phyloP scores from a whole-genome alignment of 257 asterid species.

The Paraleonurus japonicus region DNA sequence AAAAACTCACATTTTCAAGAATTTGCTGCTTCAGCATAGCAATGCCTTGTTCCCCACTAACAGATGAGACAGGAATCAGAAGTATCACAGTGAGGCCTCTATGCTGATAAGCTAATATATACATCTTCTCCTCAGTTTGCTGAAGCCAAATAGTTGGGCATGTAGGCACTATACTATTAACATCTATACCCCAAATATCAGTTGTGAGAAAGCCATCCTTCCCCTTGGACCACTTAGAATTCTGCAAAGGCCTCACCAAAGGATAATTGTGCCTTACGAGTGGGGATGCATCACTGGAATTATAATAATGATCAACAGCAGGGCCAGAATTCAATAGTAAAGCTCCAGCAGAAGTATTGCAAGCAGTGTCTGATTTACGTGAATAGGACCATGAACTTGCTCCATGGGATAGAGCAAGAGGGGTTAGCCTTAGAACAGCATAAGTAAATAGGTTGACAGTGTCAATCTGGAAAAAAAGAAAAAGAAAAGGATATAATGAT shows the following conservation, averaged over 20 bases:
- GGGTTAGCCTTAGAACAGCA: constrained; percentile 86
- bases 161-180: constrained; percentile 46
- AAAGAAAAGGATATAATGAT: constrained; percentile 1
- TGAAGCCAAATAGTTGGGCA: constrained; percentile 76
- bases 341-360: constrained; percentile 51
- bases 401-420: constrained; percentile 78
- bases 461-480: constrained; percentile 56
- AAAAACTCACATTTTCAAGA: constrained; percentile 66
- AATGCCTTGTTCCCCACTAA: constrained; percentile 79
- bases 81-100: constrained; percentile 75
- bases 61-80: constrained; percentile 74
- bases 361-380: constrained; percentile 51
- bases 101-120: constrained; percentile 78
- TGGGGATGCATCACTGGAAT: constrained; percentile 53
- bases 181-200: constrained; percentile 85
- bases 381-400: constrained; percentile 69
- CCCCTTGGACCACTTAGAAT: constrained; percentile 83
- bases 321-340: constrained; percentile 44
- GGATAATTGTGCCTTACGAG: constrained; percentile 55
- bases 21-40: constrained; percentile 76
- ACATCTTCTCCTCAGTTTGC: constrained; percentile 78
- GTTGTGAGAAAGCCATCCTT: constrained; percentile 85
- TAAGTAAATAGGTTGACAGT: constrained; percentile 74
- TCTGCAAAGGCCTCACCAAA: constrained; percentile 87
- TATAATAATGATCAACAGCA: constrained; percentile 44